phyloP scores from a whole-genome alignment of 306 rosid species.

The Hippophae tibetana region DNA sequence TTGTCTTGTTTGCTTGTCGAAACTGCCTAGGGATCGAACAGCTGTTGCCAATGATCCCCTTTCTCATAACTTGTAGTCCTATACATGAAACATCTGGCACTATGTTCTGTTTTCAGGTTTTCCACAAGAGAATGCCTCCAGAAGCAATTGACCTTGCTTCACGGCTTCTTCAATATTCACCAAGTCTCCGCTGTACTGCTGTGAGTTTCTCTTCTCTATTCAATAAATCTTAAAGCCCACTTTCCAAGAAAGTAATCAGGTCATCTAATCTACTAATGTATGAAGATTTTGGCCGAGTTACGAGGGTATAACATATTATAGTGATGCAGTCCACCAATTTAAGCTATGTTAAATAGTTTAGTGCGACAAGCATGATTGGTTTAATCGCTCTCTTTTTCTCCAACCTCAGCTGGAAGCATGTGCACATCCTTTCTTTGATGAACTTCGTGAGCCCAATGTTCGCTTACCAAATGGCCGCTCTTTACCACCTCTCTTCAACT shows the following conservation, averaged over 20 bases:
- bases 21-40: too few species aligned
- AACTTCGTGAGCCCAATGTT: conserved; percentile 79
- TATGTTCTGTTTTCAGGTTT: conserved; percentile 46
- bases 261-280: not conserved
- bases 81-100: conserved; percentile 4
- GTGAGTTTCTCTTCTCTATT: conserved; percentile 39
- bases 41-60: too few species aligned
- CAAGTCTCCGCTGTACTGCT: conserved; percentile 84
- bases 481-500: conserved; percentile 78
- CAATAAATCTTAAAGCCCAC: not conserved
- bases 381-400: conserved; percentile 16
- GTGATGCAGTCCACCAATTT: not conserved
- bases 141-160: conserved; percentile 98
- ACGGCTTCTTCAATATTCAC: conserved; percentile 96
- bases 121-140: conserved; percentile 91
- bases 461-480: conserved; percentile 80
- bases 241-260: not conserved
- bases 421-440: conserved; percentile 85
- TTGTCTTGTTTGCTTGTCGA: too few species aligned
- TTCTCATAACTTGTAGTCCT: too few species aligned
- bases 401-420: conserved; percentile 81
- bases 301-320: not conserved
- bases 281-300: not conserved
- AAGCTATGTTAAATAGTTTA: conserved; percentile 3
- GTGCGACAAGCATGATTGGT: not conserved